These are phyloP conservation scores for Ophiosphaerella herpotricha DNA, from an alignment of 2,329 filamentous ascomycete genomes.

Conservation along the genomic window DNA sequence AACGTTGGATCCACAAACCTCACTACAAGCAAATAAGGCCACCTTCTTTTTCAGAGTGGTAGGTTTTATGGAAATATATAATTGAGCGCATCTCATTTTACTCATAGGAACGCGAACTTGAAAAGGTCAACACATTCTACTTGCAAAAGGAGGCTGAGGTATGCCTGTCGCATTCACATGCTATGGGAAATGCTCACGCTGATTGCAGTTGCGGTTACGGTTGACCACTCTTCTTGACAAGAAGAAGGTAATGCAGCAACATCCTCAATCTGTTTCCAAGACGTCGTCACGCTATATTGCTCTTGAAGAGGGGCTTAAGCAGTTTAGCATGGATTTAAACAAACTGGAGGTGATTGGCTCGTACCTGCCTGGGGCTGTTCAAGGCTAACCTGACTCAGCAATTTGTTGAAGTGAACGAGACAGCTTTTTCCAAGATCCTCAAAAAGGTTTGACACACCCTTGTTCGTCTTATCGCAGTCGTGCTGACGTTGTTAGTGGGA, in stretches of 20 bases:
- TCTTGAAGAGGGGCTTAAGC: slow-evolving; percentile 93
- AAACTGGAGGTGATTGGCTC: slow-evolving; percentile 71
- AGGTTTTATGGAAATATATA: slow-evolving; percentile 42
- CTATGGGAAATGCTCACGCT: slow-evolving; percentile 18
- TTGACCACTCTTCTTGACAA: slow-evolving; percentile 92
- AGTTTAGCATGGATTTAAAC: slow-evolving; percentile 95
- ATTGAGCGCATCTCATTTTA: slow-evolving; percentile 8
- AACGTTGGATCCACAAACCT: slow-evolving; percentile 75
- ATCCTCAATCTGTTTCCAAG: slow-evolving; percentile 76
- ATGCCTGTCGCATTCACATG: slow-evolving; percentile 29
- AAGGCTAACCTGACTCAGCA: slow-evolving; percentile 61
- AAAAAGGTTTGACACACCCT: slow-evolving; percentile 71
- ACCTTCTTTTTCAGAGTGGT: slow-evolving; percentile 98
- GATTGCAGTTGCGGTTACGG: slow-evolving; percentile 81
- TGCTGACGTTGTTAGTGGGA: slow-evolving; percentile 72
- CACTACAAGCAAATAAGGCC: slow-evolving; percentile 94
- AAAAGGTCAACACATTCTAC: slow-evolving; percentile 98
- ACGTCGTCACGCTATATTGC: slow-evolving; percentile 92
- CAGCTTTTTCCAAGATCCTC: slow-evolving; percentile 95
- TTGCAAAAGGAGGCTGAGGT: slow-evolving; percentile 98
- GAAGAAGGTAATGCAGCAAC: slow-evolving; percentile 86
- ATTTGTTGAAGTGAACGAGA: slow-evolving; percentile 98
- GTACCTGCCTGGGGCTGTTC: slow-evolving; percentile 6
- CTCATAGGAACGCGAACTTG: slow-evolving; percentile 85
- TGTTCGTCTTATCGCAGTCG: background rate